Evolutionary conservation across 1,284 basidiomycete species (phyloP).

Genomic region (Trametes sp.): DNA sequence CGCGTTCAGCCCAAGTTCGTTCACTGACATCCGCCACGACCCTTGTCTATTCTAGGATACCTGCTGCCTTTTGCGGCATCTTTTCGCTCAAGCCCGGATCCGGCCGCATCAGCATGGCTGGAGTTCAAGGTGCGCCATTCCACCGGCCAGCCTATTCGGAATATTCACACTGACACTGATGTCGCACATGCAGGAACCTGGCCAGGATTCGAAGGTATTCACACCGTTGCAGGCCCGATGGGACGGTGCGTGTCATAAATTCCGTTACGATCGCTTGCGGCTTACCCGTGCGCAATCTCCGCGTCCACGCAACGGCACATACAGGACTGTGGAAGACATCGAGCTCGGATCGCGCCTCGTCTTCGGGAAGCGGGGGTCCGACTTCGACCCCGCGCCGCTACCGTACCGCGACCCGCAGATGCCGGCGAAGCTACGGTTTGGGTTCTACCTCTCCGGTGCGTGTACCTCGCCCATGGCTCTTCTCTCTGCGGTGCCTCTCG

Average conservation of each 20-base stretch:
- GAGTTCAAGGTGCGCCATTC: conserved; percentile 52
- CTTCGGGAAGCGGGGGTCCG: conserved; percentile 58
- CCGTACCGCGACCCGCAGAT: conserved; percentile 65
- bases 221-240: conserved; percentile 75
- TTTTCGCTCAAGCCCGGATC: conserved; percentile 81
- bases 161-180: neutral
- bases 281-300: neutral
- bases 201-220: conserved; percentile 75
- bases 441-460: conserved; percentile 72
- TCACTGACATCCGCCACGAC: neutral
- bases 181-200: conserved; percentile 48
- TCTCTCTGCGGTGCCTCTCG: neutral
- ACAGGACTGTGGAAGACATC: conserved; percentile 71
- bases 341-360: conserved; percentile 62
- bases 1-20: no score
- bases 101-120: conserved; percentile 58
- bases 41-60: conserved; percentile 64
- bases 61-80: conserved; percentile 81
- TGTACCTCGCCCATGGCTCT: conserved; percentile 5
- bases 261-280: neutral
- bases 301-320: neutral
- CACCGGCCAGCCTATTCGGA: neutral
- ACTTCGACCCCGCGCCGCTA: conserved; percentile 57
- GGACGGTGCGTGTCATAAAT: conserved; percentile 55
- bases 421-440: conserved; percentile 69